These are phyloP conservation scores for Echeveria elegans DNA, from an alignment of 164 flowering plant genomes.

Conservation along the genomic window DNA sequence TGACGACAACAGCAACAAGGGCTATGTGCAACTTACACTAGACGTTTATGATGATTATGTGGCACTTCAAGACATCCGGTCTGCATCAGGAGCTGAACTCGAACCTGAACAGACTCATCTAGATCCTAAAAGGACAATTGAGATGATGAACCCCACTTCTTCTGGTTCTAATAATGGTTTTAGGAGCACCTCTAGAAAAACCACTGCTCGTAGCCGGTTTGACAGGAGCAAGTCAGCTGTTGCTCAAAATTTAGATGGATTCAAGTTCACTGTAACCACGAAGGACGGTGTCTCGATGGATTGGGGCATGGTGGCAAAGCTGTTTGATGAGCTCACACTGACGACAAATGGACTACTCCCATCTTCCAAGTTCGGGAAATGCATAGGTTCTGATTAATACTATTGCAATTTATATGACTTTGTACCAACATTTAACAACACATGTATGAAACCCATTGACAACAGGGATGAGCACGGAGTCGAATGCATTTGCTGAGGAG, in stretches of 20 bases:
- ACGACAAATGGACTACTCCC: conserved; percentile 25
- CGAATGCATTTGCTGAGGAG: too few species aligned
- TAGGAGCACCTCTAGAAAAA: conserved; percentile 26
- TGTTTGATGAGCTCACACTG: conserved; percentile 22
- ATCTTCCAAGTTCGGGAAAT: conserved; percentile 28
- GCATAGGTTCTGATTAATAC: conserved; percentile 25
- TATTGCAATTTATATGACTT: too few species aligned
- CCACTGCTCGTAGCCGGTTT: conserved; percentile 14
- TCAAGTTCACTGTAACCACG: conserved; percentile 70
- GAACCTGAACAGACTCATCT: conserved; percentile 46
- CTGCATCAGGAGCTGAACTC: conserved; percentile 22
- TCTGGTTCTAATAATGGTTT: conserved; percentile 26
- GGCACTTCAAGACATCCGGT: conserved; percentile 53
- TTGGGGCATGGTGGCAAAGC: conserved; percentile 45
- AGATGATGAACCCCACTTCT: conserved; percentile 33
- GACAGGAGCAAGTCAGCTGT: conserved; percentile 75
- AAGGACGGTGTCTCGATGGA: conserved; percentile 49
- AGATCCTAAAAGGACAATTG: conserved; percentile 33
- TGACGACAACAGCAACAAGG: conserved; percentile 22
- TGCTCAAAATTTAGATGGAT: conserved; percentile 68
- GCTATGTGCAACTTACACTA: conserved; percentile 54
- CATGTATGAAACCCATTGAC: too few species aligned
- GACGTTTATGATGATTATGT: conserved; percentile 44
- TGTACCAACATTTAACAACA: too few species aligned
- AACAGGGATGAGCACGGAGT: too few species aligned